Conservation (phyloP, 2,329 filamentous ascomycete genomes). For the Macrophomina pseudophaseolina region DNA sequence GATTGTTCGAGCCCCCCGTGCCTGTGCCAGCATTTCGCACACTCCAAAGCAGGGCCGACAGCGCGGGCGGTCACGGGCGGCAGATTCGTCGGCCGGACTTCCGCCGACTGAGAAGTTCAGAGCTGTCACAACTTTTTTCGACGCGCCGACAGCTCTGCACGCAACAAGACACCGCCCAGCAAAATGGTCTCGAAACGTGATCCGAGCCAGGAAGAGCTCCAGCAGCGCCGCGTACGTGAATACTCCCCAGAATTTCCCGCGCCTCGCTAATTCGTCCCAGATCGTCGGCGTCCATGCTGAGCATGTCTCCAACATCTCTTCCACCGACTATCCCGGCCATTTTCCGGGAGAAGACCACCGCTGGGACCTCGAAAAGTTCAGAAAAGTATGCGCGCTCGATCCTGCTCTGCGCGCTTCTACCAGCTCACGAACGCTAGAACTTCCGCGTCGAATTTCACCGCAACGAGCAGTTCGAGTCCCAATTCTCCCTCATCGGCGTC, state of each 20-base stretch:
- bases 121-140: conserved; percentile 29
- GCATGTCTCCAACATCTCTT: conserved; percentile 86
- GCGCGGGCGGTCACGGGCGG: conserved; percentile 10
- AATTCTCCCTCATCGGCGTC: conserved; percentile 89
- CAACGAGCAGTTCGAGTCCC: conserved; percentile 75
- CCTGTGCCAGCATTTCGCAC: conserved; percentile 3
- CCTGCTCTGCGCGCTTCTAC: conserved; percentile 5
- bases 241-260: neutral
- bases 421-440: conserved; percentile 48
- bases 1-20: too few species aligned
- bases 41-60: neutral
- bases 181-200: conserved; percentile 47
- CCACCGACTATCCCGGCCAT: conserved; percentile 90
- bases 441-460: conserved; percentile 83
- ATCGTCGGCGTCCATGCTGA: conserved; percentile 87
- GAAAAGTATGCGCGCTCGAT: conserved; percentile 49
- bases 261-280: conserved; percentile 52
- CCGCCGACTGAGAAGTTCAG: conserved; percentile 28
- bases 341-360: conserved; percentile 85
- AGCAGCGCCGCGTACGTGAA: conserved; percentile 63
- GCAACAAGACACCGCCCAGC: conserved; percentile 24
- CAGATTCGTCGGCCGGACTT: neutral
- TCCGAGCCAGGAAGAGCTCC: conserved; percentile 58
- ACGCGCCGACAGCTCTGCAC: conserved; percentile 27
- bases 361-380: conserved; percentile 78